Conservation (phyloP, 768 basidiomycete species). For the Mycena venus region DNA sequence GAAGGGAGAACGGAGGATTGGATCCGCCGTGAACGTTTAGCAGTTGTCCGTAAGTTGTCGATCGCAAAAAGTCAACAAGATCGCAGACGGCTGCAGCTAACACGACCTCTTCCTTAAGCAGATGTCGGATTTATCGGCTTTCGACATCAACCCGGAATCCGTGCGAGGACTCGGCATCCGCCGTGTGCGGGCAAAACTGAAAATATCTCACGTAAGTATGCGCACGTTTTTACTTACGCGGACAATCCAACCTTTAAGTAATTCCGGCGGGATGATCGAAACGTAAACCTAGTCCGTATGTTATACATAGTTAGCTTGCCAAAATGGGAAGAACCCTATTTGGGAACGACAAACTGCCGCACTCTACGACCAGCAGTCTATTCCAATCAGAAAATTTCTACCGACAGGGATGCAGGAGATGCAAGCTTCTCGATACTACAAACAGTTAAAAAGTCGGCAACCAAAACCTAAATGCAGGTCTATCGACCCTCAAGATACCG, state of each 20-base stretch:
- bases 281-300: slow-evolving; percentile 44
- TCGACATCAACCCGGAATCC: too few species aligned
- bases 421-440: slow-evolving; percentile 60
- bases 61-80: too few species aligned
- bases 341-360: slow-evolving; percentile 71
- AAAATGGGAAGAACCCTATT: slow-evolving; percentile 81
- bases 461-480: slow-evolving; percentile 28
- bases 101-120: too few species aligned
- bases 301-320: slow-evolving; percentile 86
- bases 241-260: neutral
- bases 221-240: slow-evolving; percentile 25
- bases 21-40: neutral
- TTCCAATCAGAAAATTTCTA: slow-evolving; percentile 20
- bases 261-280: slow-evolving; percentile 28
- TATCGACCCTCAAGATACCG: slow-evolving; percentile 28
- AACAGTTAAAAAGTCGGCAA: slow-evolving; percentile 29
- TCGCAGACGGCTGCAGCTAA: too few species aligned
- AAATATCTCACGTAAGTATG: slow-evolving; percentile 60
- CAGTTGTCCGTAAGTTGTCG: too few species aligned
- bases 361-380: slow-evolving; percentile 7
- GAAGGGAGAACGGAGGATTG: slow-evolving; percentile 9
- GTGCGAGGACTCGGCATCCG: too few species aligned
- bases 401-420: slow-evolving; percentile 78
- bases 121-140: too few species aligned
- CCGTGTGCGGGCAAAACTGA: too few species aligned